Evolutionary conservation across 2,329 filamentous ascomycete genomes (phyloP).

Genomic region (Samsoniella hepiali): DNA sequence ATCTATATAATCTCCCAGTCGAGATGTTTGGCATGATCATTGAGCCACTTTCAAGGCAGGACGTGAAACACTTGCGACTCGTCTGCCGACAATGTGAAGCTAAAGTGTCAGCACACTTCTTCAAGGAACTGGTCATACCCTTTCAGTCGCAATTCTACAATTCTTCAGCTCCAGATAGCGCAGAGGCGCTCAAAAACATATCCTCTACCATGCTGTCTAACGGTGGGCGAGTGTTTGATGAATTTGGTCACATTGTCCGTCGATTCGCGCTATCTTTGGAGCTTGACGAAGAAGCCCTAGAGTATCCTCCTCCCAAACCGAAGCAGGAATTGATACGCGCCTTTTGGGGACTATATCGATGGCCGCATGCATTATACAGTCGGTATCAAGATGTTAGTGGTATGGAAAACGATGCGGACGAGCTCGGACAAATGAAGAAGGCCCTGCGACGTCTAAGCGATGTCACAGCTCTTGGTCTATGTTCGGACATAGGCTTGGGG

Average conservation of each 20-base stretch:
- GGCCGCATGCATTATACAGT: constrained; percentile 58
- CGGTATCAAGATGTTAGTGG: constrained; percentile 57
- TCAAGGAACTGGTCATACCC: constrained; percentile 61
- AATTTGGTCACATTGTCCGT: constrained; percentile 57
- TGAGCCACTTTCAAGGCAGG: constrained; percentile 51
- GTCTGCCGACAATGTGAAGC: constrained; percentile 56
- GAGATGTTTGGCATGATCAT: constrained; percentile 62
- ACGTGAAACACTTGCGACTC: constrained; percentile 59
- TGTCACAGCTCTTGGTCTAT: constrained; percentile 62
- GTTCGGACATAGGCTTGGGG: constrained; percentile 64
- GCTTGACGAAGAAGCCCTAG: constrained; percentile 52
- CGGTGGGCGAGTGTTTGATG: constrained; percentile 59
- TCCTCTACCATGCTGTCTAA: constrained; percentile 36
- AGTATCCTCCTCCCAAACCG: constrained; percentile 53
- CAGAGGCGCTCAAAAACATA: constrained; percentile 24
- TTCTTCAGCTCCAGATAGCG: constrained; percentile 25
- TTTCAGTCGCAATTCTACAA: constrained; percentile 64
- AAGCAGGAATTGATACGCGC: constrained; percentile 51
- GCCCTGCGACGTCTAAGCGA: constrained; percentile 55
- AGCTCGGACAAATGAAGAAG: constrained; percentile 57
- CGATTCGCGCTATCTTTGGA: constrained; percentile 68
- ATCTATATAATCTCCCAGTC: constrained; percentile 39
- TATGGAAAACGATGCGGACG: constrained; percentile 62
- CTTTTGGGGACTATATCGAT: constrained; percentile 64
- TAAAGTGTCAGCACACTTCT: constrained; percentile 56